These are phyloP conservation scores for Ogataea glucozyma DNA, from an alignment of 805 yeast species.

Conservation along the genomic window DNA sequence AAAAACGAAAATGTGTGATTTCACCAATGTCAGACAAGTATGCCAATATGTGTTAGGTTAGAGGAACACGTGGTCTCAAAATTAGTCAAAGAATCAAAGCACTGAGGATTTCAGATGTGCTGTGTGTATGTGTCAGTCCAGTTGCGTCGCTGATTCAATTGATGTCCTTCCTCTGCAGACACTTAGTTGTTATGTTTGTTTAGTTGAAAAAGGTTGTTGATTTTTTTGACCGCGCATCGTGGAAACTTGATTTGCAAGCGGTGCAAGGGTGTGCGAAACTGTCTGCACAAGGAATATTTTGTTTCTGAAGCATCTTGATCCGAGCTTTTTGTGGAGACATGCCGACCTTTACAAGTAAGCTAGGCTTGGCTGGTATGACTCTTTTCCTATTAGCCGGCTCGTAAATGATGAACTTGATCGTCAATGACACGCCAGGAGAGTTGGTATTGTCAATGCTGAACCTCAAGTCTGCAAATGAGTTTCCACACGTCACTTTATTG, in stretches of 20 bases:
- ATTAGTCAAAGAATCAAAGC: too few relatives aligned
- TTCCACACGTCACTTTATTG: constrained; percentile 4
- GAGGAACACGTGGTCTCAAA: too few relatives aligned
- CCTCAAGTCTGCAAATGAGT: neutral
- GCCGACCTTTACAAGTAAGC: too few relatives aligned
- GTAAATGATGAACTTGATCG: constrained; percentile 8
- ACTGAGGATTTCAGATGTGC: too few relatives aligned
- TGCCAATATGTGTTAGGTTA: too few relatives aligned
- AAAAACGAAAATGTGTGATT: neutral
- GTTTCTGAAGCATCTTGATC: neutral
- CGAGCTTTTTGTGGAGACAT: neutral
- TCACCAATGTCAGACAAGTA: too few relatives aligned
- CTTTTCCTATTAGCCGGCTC: neutral
- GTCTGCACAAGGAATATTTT: neutral
- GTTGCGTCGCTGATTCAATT: too few relatives aligned
- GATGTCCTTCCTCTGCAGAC: too few relatives aligned
- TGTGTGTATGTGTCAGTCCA: too few relatives aligned
- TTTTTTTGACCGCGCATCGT: constrained; percentile 3
- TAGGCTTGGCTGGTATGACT: too few relatives aligned
- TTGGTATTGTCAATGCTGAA: constrained; percentile 2
- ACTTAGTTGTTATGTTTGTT: too few relatives aligned
- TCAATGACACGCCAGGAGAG: constrained; percentile 7
- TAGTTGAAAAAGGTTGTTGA: constrained; percentile 3
- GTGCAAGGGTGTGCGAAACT: constrained; percentile 2
- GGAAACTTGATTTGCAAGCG: neutral